These are phyloP conservation scores for Lodderomyces metapsilosis DNA, from an alignment of 1,139 yeast genomes.

Conservation along the genomic window DNA sequence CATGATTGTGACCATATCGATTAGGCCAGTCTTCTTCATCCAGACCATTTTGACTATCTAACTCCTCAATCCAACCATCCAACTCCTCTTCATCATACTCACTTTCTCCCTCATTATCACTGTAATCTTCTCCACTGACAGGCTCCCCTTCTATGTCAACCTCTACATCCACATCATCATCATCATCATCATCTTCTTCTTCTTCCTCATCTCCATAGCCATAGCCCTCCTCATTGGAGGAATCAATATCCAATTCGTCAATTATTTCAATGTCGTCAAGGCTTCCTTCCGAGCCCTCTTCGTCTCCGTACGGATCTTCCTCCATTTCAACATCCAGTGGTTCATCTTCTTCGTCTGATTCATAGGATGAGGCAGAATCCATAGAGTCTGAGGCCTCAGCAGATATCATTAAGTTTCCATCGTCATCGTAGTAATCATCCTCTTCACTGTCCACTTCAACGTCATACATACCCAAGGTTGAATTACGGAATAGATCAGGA, in stretches of 20 bases:
- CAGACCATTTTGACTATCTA: slow-evolving; percentile 13
- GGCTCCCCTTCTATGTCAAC: slow-evolving; percentile 26
- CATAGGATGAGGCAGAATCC: slow-evolving; percentile 21
- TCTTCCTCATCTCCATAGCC: slow-evolving; percentile 20
- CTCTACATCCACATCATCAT: slow-evolving; percentile 23
- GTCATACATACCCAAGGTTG: slow-evolving; percentile 93
- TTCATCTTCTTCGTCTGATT: slow-evolving; percentile 21
- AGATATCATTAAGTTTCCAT: slow-evolving; percentile 11
- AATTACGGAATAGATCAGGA: slow-evolving; percentile 80
- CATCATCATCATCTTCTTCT: slow-evolving; percentile 19
- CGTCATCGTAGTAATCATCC: slow-evolving; percentile 25
- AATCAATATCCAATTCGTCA: slow-evolving; percentile 39
- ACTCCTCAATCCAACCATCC: slow-evolving; percentile 20
- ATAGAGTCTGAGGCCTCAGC: slow-evolving; percentile 24
- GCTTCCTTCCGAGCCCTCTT: slow-evolving; percentile 20
- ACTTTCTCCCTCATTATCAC: slow-evolving; percentile 29
- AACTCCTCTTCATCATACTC: slow-evolving; percentile 42
- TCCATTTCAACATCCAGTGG: slow-evolving; percentile 18
- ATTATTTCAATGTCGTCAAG: slow-evolving; percentile 41
- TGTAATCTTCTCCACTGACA: slow-evolving; percentile 33
- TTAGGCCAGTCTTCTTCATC: neutral
- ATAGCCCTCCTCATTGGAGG: slow-evolving; percentile 28
- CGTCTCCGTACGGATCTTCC: slow-evolving; percentile 12
- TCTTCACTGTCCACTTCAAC: slow-evolving; percentile 71
- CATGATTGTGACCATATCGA: neutral